Percentiles rank a stretch among this genome's conserved stretches.
Evolutionary conservation across 1,139 yeast genomes (phyloP).

Genomic region (Suhomyces bolitotheri): DNA sequence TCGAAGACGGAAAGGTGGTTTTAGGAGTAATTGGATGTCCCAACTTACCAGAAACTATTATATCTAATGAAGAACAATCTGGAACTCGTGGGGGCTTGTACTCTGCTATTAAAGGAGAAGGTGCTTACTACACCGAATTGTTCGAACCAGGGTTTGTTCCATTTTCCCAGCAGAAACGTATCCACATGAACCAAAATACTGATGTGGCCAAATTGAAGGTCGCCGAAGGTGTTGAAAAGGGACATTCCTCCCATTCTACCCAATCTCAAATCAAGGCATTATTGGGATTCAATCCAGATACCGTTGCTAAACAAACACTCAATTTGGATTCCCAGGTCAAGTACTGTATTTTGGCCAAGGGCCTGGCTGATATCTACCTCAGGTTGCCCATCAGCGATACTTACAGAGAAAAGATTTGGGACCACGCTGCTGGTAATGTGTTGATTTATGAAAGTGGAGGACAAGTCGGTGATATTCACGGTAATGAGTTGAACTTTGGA

Average conservation of each 20-base stretch:
- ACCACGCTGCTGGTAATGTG: constrained; percentile 94
- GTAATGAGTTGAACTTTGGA: constrained; percentile 77
- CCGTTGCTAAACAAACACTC: constrained; percentile 53
- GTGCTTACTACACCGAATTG: constrained; percentile 62
- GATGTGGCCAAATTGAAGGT: constrained; percentile 58
- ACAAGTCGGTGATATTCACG: constrained; percentile 77
- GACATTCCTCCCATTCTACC: constrained; percentile 90
- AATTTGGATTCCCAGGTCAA: constrained; percentile 95
- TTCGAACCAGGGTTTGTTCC: constrained; percentile 35
- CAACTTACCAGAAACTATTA: constrained; percentile 62
- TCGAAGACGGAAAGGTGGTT: constrained; percentile 80
- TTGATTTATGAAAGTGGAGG: constrained; percentile 92
- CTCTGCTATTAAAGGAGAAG: constrained; percentile 72
- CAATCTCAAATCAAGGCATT: constrained; percentile 70
- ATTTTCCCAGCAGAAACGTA: constrained; percentile 36
- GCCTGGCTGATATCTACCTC: constrained; percentile 88
- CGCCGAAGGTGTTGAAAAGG: constrained; percentile 95
- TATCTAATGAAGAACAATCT: constrained; percentile 35
- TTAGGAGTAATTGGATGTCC: constrained; percentile 98
- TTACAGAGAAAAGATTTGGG: constrained; percentile 96
- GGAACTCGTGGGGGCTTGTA: constrained; percentile 66
- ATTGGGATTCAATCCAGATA: constrained; percentile 46
- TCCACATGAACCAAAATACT: constrained; percentile 45
- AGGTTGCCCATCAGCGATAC: constrained; percentile 76
- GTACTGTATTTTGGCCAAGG: constrained; percentile 86